Conservation (phyloP, 176 grass and related monocot genomes). For the Ensete ventricosum region DNA sequence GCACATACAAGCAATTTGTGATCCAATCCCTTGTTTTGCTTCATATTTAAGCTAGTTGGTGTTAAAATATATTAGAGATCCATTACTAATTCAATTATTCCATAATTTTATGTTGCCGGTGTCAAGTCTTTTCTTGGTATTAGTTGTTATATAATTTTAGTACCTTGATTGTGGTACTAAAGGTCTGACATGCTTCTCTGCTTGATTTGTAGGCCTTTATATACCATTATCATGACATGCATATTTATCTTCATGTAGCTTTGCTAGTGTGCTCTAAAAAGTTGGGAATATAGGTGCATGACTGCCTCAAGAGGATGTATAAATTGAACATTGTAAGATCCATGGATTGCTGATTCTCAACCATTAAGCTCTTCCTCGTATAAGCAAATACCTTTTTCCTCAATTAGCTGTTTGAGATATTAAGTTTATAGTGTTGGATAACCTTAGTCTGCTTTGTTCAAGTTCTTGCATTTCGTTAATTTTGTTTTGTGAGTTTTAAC, state of each 20-base stretch:
- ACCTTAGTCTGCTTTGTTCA: not conserved
- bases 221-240: not conserved
- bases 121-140: too few species aligned
- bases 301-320: not conserved
- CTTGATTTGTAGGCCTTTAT: not conserved
- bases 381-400: not conserved
- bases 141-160: not conserved
- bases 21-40: not conserved
- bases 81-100: not conserved
- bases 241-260: not conserved
- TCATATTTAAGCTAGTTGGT: not conserved
- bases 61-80: not conserved
- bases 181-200: not conserved
- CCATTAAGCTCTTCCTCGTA: not conserved
- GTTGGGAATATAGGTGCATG: not conserved
- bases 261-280: not conserved
- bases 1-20: not conserved
- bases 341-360: not conserved
- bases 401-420: not conserved
- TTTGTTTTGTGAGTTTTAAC: constrained; percentile 8
- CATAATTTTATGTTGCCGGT: too few species aligned
- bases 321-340: not conserved
- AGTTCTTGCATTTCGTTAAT: constrained; percentile 17
- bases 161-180: not conserved
- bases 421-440: not conserved